Evolutionary conservation across 2,329 filamentous ascomycete species (phyloP), one percentile per base, ranked within the genome.

Genomic region (Westerdykella ornata): DNA sequence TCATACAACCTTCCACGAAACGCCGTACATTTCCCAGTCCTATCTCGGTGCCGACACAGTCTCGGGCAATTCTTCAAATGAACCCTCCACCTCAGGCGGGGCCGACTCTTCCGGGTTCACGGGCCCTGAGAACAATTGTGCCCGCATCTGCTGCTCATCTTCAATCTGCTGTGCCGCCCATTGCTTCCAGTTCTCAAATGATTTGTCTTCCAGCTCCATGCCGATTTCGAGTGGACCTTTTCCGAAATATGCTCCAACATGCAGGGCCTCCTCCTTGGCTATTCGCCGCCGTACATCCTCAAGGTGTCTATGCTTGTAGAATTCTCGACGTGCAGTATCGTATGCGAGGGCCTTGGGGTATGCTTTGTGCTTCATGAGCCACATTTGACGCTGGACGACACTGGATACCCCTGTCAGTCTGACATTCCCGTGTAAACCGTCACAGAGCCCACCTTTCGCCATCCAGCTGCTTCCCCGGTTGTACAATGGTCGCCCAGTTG

Each of bases 321-420:
- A 95, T 65, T 98, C 90, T 51, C 82, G 83, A 45, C 92, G 85
- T 6, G 85, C 88, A 41, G 74, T 71, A 67, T 97, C 90, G 71
- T 98, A 98, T 22, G 92, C 88, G 52, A 78, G 66, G 31, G 75
- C 72, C 61, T 78, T 78, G 37, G 73, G 75, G 62, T 85, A 75
- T 39, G 72, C 5, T 66, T 68, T 37, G 49, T 65, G 49, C 43
- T 56, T 54, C 72, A 95, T 85, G 46, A 97, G 76, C 78, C 82
- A 94, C 44, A 92, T 63, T 63, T 97, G 90, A 48, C 90, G 82
- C 68, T 97, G 90, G 7, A 97, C 81, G 45, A 97, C 92, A 66
- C 90, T 97, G 59, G 44, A 17, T 38, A 34, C 22, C 12, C 12
- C 14, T 14, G 37, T 45, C 20, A 43, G 26, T 39, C 7, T 40